Conservation (phyloP, 805 yeast species). For the Kluyveromyces nonfermentans region DNA sequence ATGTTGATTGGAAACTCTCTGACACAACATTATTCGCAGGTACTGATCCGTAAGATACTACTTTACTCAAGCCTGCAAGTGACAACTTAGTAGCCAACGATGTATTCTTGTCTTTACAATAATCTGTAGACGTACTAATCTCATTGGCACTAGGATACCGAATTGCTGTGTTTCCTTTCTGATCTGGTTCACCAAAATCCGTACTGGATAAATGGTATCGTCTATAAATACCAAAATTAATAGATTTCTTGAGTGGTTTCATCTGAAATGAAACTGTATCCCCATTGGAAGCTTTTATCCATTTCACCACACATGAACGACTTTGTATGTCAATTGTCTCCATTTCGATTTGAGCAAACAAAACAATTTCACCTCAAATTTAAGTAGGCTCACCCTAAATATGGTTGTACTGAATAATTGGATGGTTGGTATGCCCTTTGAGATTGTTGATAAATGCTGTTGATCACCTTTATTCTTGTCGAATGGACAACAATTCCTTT, state of each 20-base stretch:
- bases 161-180: conserved; percentile 4
- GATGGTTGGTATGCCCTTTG: neutral
- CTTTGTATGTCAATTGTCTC: conserved; percentile 88
- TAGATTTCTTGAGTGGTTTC: conserved; percentile 63
- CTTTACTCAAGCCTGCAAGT: conserved; percentile 40
- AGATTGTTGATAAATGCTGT: neutral
- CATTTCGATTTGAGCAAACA: conserved; percentile 34
- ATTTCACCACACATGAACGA: conserved; percentile 79
- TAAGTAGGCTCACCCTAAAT: neutral
- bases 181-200: neutral
- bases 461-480: neutral
- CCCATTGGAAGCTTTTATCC: conserved; percentile 73
- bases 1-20: conserved; percentile 49
- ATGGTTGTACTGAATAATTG: neutral
- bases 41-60: conserved; percentile 48
- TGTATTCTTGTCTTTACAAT: conserved; percentile 30
- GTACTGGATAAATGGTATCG: neutral
- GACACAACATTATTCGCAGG: conserved; percentile 51
- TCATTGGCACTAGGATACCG: conserved; percentile 1
- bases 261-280: conserved; percentile 68
- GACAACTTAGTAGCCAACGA: conserved; percentile 50
- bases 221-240: conserved; percentile 33
- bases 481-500: neutral
- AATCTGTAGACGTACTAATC: neutral
- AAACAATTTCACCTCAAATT: neutral